Base-by-base conservation (phyloP, 2,329 filamentous ascomycete species). In the Ceratocystis eucalypticola region DNA sequence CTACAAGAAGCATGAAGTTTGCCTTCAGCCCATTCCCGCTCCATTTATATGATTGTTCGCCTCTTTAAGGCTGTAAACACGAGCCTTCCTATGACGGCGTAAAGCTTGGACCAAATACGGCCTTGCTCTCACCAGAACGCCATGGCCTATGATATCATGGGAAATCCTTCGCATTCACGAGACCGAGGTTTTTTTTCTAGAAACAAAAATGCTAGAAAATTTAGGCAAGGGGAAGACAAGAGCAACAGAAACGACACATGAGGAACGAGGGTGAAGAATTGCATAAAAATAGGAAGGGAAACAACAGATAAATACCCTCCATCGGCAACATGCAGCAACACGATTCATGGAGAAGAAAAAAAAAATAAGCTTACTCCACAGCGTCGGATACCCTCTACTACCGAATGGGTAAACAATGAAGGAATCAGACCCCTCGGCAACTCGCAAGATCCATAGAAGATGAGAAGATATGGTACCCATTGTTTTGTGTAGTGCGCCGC, bases 71-170 rank as follows among this genome's bases (percentile, higher is more conserved):
- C 55, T 59, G 17, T 8, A 59, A 37, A 33, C 53, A 33, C 28
- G 28, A 41, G 6, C 46, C n/a, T 12, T 33, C 7, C 15, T 28
- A 59, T n/a, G 55, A 59, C 6, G 55, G 33, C 3, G 30, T 37
- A 59, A 30, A 59, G 55, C 55, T 33, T 37, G 5, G 55, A 10
- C 55, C 7, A 4, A 7, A 59, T 30, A 59, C 55, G 17, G 28
- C 5, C 28, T 37, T 59, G 10, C 33, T 59, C 55, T 59, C 55
- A 59, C 55, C n/a, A 37, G 55, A 59, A 10, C 55, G 28, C 55
- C 17, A 37, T 59, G 28, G 20, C 55, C 55, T 59, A 59, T 59
- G 55, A 59, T 37, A 59, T 59, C 55, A 59, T 59, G 55, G 55
- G 15, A 30, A 28, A 37, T 59, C 28, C 55, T 33, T 37, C 12